Base-by-base conservation (phyloP, 768 basidiomycete species). In the Lentinula sp. region DNA sequence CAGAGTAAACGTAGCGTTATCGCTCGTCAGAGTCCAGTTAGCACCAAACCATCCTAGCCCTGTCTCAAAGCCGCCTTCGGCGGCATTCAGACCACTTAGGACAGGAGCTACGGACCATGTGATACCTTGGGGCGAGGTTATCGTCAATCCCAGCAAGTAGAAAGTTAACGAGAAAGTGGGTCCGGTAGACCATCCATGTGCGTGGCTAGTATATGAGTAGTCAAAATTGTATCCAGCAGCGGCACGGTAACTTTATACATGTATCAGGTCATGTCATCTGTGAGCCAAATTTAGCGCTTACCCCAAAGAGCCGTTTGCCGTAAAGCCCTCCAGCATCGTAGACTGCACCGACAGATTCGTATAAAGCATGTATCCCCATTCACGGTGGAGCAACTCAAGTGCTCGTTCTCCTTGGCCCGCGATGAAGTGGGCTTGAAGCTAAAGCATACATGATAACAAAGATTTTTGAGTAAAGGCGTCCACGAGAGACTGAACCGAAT, bases 291-390 rank as follows among this genome's bases (percentile, higher is more conserved):
- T 56, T 28, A 18, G 2, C 20, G 28, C 23, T 28, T 32, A 52
- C 59, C 59, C 59, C 23, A 60, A 37, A 20, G 59, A 60, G 23
- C 59, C 59, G 28, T 60, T 60, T 8, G 59, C 59, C 3, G 59
- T 60, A 20, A 60, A 60, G 2, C 80, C 80, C 64, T 81, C 80
- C 16, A 81, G 69, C 1, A 81, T 69, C 4, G 77, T 79, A 4
- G 71, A 72, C 45, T 72, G 68, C 9, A 74, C 73, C 45, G 77
- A 71, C 33, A 79, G 70, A 53, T 79, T 78, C 57, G 73, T 73
- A 60, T 78, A 78, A 18, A 82, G 69, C 78, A 81, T 81, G 63
- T 80, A 82, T 4, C 80, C 80, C 80, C 80, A 82, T 66, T 78
- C 77, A 49, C 73, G 73, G 15, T 71, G 73, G 9, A 81, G 62